phyloP scores from a whole-genome alignment of 106 monocot species.

The Hemerocallis citrina region DNA sequence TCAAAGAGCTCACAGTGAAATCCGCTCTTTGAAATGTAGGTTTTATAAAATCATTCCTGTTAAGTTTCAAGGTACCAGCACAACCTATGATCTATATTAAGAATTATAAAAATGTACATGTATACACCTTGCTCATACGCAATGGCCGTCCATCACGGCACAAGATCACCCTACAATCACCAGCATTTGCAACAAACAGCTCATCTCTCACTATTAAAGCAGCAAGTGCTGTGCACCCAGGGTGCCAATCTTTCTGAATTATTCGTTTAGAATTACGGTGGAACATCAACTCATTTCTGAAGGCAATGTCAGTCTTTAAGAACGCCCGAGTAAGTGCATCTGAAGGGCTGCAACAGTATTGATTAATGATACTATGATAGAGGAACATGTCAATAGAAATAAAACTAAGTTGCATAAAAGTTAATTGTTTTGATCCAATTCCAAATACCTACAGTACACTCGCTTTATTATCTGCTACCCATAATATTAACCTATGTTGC shows the following conservation, averaged over 20 bases:
- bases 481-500: too few relatives aligned
- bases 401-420: background rate
- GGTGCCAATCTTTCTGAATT: slow-evolving; percentile 69
- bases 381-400: background rate
- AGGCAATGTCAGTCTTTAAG: slow-evolving; percentile 75
- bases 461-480: too few relatives aligned
- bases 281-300: slow-evolving; percentile 50
- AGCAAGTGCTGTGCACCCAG: slow-evolving; percentile 87
- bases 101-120: background rate
- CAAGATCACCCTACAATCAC: slow-evolving; percentile 88
- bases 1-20: too few relatives aligned
- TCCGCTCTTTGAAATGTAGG: too few relatives aligned
- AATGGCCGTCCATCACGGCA: slow-evolving; percentile 61
- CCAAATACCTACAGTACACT: too few relatives aligned
- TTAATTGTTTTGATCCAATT: too few relatives aligned
- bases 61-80: background rate
- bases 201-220: slow-evolving; percentile 59
- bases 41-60: too few relatives aligned
- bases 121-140: slow-evolving; percentile 62
- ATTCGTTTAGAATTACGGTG: slow-evolving; percentile 49
- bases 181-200: slow-evolving; percentile 95
- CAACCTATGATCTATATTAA: slow-evolving; percentile 9
- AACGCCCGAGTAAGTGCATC: slow-evolving; percentile 71
- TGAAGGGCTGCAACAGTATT: slow-evolving; percentile 53
- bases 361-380: slow-evolving; percentile 10